Conservation (phyloP, 805 yeast genomes). For the Aciculoconidium aculeatum region DNA sequence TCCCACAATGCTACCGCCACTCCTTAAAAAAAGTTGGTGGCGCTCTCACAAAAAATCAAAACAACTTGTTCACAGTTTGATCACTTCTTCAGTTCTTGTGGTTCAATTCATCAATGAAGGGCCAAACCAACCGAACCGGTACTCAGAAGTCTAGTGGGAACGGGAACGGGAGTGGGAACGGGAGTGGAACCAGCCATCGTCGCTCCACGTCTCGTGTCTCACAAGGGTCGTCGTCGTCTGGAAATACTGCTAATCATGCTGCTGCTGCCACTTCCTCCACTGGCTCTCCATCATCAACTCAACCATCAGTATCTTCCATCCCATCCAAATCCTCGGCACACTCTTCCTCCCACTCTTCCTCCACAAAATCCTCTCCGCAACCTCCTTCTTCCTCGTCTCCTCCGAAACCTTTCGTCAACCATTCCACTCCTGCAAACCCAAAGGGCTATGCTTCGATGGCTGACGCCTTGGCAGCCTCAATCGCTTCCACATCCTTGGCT, state of each 20-base stretch:
- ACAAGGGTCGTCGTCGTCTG: too few species aligned
- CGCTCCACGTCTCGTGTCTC: conserved; percentile 20
- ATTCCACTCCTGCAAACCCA: not conserved
- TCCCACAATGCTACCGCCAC: not conserved
- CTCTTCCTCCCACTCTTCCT: too few species aligned
- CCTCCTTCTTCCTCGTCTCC: too few species aligned
- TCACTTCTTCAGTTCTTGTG: not conserved
- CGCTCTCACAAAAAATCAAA: not conserved
- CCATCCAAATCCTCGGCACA: too few species aligned
- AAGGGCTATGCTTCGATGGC: conserved; percentile 5
- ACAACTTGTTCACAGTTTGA: not conserved
- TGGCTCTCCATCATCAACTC: too few species aligned
- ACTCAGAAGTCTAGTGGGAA: conserved; percentile 3
- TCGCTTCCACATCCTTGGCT: conserved; percentile 12
- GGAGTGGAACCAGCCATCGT: conserved; percentile 18
- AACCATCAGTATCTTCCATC: too few species aligned
- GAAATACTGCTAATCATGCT: too few species aligned
- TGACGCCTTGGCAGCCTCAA: conserved; percentile 8
- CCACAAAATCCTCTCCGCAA: too few species aligned
- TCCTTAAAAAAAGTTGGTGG: not conserved
- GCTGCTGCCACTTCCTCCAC: too few species aligned
- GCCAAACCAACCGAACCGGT: conserved; percentile 15
- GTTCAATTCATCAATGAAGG: conserved; percentile 13
- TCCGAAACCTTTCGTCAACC: too few species aligned
- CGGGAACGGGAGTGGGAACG: conserved; percentile 1